These are phyloP conservation scores for Metarhizium robertsii DNA, from an alignment of 2,329 filamentous ascomycete species.

Conservation along the genomic window DNA sequence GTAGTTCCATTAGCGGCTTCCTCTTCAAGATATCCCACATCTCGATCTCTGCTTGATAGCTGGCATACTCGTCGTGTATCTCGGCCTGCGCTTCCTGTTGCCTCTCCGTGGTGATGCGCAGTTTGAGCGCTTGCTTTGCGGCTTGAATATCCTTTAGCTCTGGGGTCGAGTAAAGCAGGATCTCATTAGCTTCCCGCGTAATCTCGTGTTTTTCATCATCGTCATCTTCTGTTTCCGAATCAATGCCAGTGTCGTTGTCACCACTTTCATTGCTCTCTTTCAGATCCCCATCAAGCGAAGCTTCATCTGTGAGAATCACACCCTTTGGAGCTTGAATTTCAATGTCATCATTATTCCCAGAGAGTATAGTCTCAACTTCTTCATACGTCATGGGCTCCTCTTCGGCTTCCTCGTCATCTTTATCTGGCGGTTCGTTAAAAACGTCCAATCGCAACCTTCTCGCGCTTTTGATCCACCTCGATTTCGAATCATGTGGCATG, in stretches of 20 bases:
- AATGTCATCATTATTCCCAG: neutral
- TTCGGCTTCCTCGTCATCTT: slow-evolving; percentile 12
- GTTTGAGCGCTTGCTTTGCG: slow-evolving; percentile 25
- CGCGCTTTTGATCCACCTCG: slow-evolving; percentile 36
- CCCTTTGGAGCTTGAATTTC: neutral
- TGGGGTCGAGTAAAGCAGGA: slow-evolving; percentile 30
- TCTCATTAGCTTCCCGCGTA: slow-evolving; percentile 30
- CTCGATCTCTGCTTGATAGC: slow-evolving; percentile 30
- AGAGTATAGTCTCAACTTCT: slow-evolving; percentile 32
- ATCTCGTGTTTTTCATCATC: slow-evolving; percentile 19
- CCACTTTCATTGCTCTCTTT: slow-evolving; percentile 12
- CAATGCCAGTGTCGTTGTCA: slow-evolving; percentile 8
- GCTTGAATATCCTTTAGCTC: slow-evolving; percentile 27
- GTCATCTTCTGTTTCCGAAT: slow-evolving; percentile 9
- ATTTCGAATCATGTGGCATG: slow-evolving; percentile 24
- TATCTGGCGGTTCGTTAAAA: slow-evolving; percentile 23
- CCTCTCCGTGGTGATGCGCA: slow-evolving; percentile 30
- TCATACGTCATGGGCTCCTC: slow-evolving; percentile 30
- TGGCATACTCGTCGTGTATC: slow-evolving; percentile 28
- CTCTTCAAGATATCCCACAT: slow-evolving; percentile 37
- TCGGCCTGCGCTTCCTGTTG: slow-evolving; percentile 36
- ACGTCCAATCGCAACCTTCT: slow-evolving; percentile 41
- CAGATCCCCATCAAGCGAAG: neutral
- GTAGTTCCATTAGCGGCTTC: slow-evolving; percentile 24
- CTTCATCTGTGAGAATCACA: neutral